Evolutionary conservation across 2,329 filamentous ascomycete species (phyloP).

Genomic region (Pseudovirgaria hyperparasitica): DNA sequence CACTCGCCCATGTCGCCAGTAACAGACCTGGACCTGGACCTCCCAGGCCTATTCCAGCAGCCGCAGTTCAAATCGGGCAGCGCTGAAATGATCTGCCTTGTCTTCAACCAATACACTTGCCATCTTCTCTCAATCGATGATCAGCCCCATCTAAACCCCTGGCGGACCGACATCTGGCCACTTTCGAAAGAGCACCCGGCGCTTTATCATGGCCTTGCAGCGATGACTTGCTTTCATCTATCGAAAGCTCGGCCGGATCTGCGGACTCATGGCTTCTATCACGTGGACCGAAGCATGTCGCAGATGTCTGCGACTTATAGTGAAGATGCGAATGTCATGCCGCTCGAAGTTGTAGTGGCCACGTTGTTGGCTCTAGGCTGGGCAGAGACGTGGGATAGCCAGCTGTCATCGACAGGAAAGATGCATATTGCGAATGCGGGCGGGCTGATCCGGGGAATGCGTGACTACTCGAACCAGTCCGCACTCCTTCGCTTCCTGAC

Average conservation of each 20-base stretch:
- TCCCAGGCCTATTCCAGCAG: constrained; percentile 23
- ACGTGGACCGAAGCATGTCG: constrained; percentile 55
- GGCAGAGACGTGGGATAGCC: constrained; percentile 54
- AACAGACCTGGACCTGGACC: constrained; percentile 16
- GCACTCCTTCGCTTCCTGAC: constrained; percentile 52
- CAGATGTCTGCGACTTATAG: constrained; percentile 46
- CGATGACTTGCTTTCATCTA: constrained; percentile 57
- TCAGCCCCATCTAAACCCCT: constrained; percentile 56
- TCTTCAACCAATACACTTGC: constrained; percentile 55
- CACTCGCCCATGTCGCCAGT: constrained; percentile 20
- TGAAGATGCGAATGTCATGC: constrained; percentile 50
- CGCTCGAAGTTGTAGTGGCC: constrained; percentile 51
- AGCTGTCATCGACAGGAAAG: constrained; percentile 26
- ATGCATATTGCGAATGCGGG: constrained; percentile 5
- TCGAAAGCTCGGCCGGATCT: constrained; percentile 44
- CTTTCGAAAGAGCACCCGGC: constrained; percentile 51
- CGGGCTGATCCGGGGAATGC: no score
- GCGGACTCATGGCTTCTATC: constrained; percentile 51
- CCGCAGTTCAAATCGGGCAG: constrained; percentile 39
- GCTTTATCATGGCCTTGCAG: constrained; percentile 54
- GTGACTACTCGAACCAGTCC: constrained; percentile 11
- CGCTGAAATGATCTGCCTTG: constrained; percentile 48
- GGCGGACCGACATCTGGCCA: constrained; percentile 59
- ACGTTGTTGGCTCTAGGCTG: constrained; percentile 59
- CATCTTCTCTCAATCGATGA: constrained; percentile 61